A percentile compares a stretch with the other conserved stretches of the same genome.
Conservation (phyloP, 2,329 filamentous ascomycete species). For the Pestalotiopsis sp. region DNA sequence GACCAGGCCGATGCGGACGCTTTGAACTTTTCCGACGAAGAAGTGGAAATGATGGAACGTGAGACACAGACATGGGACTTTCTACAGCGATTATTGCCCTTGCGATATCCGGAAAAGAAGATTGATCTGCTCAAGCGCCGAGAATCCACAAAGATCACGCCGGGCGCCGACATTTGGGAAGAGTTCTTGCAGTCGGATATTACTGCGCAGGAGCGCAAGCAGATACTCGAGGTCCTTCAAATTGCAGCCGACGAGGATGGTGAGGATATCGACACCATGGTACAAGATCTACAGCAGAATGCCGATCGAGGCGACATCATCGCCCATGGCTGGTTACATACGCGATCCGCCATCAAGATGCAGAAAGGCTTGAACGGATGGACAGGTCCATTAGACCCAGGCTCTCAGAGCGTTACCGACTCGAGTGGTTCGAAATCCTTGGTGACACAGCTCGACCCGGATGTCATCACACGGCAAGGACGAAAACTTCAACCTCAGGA, state of each 20-base stretch:
- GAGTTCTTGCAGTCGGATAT: conserved; percentile 76
- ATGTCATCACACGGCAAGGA: conserved; percentile 80
- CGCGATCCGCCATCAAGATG: conserved; percentile 85
- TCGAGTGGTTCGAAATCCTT: conserved; percentile 64
- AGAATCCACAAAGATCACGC: conserved; percentile 32
- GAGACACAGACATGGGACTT: conserved; percentile 93
- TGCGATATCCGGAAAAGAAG: conserved; percentile 59
- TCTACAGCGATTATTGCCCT: conserved; percentile 72
- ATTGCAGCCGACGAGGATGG: conserved; percentile 68
- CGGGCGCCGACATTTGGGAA: conserved; percentile 54
- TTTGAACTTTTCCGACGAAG: conserved; percentile 35
- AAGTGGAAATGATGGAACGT: conserved; percentile 70
- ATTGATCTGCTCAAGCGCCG: conserved; percentile 37
- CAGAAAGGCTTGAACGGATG: conserved; percentile 78
- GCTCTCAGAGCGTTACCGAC: conserved; percentile 59
- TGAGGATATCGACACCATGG: conserved; percentile 74
- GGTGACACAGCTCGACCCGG: conserved; percentile 89
- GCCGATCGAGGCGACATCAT: conserved; percentile 82
- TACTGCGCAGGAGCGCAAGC: conserved; percentile 75
- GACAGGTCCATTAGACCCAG: conserved; percentile 66
- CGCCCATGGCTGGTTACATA: conserved; percentile 90
- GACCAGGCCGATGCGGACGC: conserved; percentile 49
- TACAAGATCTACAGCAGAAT: conserved; percentile 74
- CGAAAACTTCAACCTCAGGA: conserved; percentile 80
- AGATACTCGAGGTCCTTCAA: conserved; percentile 86